Base-by-base conservation (phyloP, 495 filamentous ascomycete species). In the Podospora tetraspora region DNA sequence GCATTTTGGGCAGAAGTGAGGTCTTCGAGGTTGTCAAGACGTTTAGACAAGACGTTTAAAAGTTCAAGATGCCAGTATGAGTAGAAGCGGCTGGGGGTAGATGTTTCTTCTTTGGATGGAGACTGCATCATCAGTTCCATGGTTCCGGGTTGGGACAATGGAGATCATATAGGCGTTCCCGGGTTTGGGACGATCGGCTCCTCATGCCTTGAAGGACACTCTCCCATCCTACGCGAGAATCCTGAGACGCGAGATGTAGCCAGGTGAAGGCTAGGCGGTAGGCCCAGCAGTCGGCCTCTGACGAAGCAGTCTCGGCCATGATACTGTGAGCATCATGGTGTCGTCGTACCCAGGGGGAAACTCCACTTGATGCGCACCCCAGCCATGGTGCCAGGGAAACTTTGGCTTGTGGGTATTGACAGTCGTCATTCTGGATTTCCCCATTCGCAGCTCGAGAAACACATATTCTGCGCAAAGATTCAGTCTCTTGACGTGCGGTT, bases 1-100 rank as follows among this genome's bases (percentile, higher is more conserved):
- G 71, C 76, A 78, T 78, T 32, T 73, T 74, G 72, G 37, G 37
- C 37, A 19, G 4, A 2, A 52, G 32, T 52, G 43, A n/a, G 6
- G 19, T 52, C 19, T 52, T 34, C 10, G 19, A 8, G 19, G 43
- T 6, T 52, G 16, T 8, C 7, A 8, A n/a, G n/a, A n/a, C n/a
- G n/a, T n/a, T n/a, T n/a, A n/a, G n/a, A 5, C 6, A n/a, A 0
- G 7, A 1, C 3, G 43, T 52, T 19, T 0, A n/a, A 4, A n/a
- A 6, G 0, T 1, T 52, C 6, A 7, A 1, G 43, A 52, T 52
- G 1, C 43, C 43, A 52, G 43, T 52, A 12, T 7, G 43, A 8
- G 43, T 6, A 6, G 11, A n/a, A 52, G 43, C 16, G 16, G 16
- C 2, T n/a, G 43, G 1, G 19, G 19, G 16, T 8, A 6, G 19